These are phyloP conservation scores for Pneumocystis canis DNA, from an alignment of 1,139 yeast genomes.

Conservation along the genomic window DNA sequence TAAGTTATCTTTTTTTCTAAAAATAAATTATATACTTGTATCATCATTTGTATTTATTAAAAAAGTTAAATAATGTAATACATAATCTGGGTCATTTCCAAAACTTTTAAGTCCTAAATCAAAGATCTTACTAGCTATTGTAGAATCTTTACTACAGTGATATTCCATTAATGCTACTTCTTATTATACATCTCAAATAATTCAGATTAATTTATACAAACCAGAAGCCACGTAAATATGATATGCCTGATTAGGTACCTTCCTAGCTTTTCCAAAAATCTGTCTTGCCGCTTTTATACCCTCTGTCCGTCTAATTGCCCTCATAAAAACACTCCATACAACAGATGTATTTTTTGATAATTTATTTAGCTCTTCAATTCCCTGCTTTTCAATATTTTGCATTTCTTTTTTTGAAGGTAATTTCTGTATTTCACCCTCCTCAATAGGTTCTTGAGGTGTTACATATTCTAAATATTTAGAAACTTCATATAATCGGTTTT, in stretches of 20 bases:
- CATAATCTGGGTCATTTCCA: conserved; percentile 39
- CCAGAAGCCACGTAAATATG: conserved; percentile 68
- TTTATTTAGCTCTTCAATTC: background rate
- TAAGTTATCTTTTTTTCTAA: background rate
- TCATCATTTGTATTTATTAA: conserved; percentile 59
- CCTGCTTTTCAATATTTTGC: conserved; percentile 4
- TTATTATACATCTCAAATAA: background rate
- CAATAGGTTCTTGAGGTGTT: background rate
- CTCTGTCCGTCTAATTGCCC: conserved; percentile 26
- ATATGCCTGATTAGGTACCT: conserved; percentile 50
- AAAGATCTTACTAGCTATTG: conserved; percentile 62
- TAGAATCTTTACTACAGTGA: conserved; percentile 42
- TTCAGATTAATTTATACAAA: background rate
- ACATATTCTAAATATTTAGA: conserved; percentile 1
- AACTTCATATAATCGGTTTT: conserved; percentile 12
- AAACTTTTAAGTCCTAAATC: conserved; percentile 63
- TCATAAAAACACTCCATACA: conserved; percentile 26
- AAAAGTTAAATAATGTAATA: conserved; percentile 58
- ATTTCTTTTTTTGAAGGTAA: conserved; percentile 1
- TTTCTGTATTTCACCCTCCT: conserved; percentile 4
- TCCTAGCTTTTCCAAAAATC: conserved; percentile 54
- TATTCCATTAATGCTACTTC: conserved; percentile 52
- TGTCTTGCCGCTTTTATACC: conserved; percentile 30
- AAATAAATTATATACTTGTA: conserved; percentile 28
- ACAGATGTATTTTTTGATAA: conserved; percentile 22